A percentile compares a stretch with the other conserved stretches of the same genome.
These are phyloP conservation scores for Naganishia vaughanmartiniae DNA, from an alignment of 768 basidiomycete genomes.

Conservation along the genomic window DNA sequence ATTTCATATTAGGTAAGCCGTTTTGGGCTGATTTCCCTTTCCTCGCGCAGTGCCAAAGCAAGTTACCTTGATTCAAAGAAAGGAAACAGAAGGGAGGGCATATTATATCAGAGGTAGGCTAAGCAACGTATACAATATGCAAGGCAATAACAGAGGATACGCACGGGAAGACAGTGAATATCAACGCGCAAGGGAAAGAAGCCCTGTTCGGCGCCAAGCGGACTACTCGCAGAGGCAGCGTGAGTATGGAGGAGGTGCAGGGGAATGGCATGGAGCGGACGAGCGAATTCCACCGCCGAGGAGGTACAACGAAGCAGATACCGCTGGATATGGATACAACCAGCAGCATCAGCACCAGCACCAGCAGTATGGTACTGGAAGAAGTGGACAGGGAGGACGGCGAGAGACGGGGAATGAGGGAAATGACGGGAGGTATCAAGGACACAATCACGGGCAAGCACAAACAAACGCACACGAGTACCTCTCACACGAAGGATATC, in stretches of 20 bases:
- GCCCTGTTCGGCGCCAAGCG: background rate
- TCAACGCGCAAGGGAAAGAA: background rate
- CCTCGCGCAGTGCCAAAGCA: too few relatives aligned
- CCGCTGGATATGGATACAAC: background rate
- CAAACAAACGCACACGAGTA: background rate
- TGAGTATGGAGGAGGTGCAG: background rate
- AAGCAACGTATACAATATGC: background rate
- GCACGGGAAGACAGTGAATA: background rate
- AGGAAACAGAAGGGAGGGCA: too few relatives aligned
- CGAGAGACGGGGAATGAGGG: background rate
- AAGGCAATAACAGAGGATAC: background rate
- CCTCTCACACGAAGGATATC: background rate
- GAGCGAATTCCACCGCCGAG: slow-evolving; percentile 16
- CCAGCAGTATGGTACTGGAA: background rate
- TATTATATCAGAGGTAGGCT: too few relatives aligned
- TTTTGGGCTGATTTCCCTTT: background rate
- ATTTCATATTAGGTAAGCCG: slow-evolving; percentile 16
- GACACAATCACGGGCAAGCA: too few relatives aligned
- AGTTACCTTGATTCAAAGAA: too few relatives aligned
- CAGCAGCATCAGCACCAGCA: slow-evolving; percentile 2
- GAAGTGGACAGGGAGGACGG: background rate
- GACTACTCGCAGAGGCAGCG: background rate
- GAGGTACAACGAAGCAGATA: background rate
- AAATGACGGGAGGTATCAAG: background rate
- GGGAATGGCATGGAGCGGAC: slow-evolving; percentile 4